Conservation (phyloP, 306 rosid genomes). For the Delonix regia region DNA sequence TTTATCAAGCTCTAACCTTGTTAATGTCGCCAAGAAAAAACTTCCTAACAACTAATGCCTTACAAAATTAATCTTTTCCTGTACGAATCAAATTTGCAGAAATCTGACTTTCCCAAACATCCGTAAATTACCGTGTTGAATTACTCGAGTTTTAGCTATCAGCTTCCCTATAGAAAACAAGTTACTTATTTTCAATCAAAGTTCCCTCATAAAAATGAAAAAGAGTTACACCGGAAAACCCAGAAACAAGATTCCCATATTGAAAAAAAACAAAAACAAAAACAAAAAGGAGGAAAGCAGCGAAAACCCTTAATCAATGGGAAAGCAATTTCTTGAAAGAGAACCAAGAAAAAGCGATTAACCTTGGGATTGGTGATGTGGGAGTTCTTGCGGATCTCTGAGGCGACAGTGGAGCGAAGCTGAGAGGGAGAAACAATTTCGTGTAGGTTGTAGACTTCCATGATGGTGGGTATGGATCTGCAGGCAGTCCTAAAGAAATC, state of each 20-base stretch:
- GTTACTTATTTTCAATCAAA: not conserved
- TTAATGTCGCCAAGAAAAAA: not conserved
- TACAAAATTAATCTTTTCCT: not conserved
- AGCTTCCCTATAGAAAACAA: not conserved
- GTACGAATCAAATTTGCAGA: not conserved
- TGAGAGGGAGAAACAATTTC: constrained; percentile 64
- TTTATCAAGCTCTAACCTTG: not conserved
- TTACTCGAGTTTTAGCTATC: not conserved
- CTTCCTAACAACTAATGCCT: not conserved
- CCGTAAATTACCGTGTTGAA: not conserved
- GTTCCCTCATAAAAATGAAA: not conserved
- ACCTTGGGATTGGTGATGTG: constrained; percentile 80
- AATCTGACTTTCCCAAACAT: not conserved
- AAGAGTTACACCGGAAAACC: not conserved
- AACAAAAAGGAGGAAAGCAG: not conserved
- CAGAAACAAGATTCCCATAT: not conserved
- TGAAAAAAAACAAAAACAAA: not conserved
- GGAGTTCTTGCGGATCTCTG: constrained; percentile 82
- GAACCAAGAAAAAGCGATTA: not conserved
- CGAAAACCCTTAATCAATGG: not conserved
- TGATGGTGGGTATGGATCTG: constrained; percentile 77
- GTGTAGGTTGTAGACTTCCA: constrained; percentile 79
- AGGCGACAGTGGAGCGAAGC: constrained; percentile 81
- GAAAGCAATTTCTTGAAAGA: not conserved
- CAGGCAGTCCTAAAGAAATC: constrained; percentile 82